Percentiles rank a stretch among this genome's conserved stretches.
phyloP scores from a whole-genome alignment of 1,139 yeast species.

The Magnusiomyces tetraspermus region DNA sequence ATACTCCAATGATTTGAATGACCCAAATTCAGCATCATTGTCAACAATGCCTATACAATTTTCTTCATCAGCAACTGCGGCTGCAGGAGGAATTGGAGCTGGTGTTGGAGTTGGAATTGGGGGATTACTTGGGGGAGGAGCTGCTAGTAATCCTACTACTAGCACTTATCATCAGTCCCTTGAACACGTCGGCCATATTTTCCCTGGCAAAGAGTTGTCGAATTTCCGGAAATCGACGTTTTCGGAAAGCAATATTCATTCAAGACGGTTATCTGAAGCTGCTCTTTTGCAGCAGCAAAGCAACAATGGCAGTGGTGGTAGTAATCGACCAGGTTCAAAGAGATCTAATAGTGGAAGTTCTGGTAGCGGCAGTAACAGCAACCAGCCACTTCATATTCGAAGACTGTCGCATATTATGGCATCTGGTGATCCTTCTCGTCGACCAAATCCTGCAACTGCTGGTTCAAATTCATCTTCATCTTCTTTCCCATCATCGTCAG shows the following conservation, averaged over 20 bases:
- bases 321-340: background rate
- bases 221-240: constrained; percentile 2
- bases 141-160: constrained; percentile 9
- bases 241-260: background rate
- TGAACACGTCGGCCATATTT: constrained; percentile 6
- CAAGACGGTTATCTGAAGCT: background rate
- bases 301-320: background rate
- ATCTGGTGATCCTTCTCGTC: no score
- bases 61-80: no score
- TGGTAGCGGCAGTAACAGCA: background rate
- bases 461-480: constrained; percentile 9
- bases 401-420: no score
- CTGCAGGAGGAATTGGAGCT: no score
- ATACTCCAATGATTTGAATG: background rate
- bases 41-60: no score
- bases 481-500: constrained; percentile 3
- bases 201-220: constrained; percentile 8
- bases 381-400: no score
- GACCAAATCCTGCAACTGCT: constrained; percentile 6
- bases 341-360: background rate
- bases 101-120: no score
- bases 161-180: constrained; percentile 17
- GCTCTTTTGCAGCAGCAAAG: background rate
- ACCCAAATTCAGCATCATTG: no score
- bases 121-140: no score